Percentiles rank a stretch among this genome's conserved stretches.
These are phyloP conservation scores for Zangia roseola DNA, from an alignment of 768 basidiomycete species.

Conservation along the genomic window DNA sequence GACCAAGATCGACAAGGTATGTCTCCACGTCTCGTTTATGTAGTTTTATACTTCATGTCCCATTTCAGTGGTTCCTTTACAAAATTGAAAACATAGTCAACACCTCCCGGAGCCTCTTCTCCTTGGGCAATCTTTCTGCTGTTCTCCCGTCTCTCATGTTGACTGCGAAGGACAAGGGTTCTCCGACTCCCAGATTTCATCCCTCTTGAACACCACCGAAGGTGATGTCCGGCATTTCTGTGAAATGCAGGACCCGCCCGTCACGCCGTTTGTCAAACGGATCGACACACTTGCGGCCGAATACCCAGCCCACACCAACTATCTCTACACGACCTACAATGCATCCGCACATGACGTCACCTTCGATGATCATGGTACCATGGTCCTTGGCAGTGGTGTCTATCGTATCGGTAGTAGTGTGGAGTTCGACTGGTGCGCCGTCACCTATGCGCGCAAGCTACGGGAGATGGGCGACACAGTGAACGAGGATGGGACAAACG, in stretches of 20 bases:
- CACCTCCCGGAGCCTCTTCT: constrained; percentile 74
- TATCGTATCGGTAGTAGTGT: constrained; percentile 98
- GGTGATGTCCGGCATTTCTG: constrained; percentile 78
- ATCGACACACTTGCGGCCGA: constrained; percentile 99
- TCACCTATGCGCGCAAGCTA: constrained; percentile 92
- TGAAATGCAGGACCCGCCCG: constrained; percentile 65
- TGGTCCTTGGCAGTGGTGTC: constrained; percentile 97
- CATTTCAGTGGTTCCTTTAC: constrained; percentile 88
- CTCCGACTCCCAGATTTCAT: constrained; percentile 89
- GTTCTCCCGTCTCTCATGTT: constrained; percentile 77
- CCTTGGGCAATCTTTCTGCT: constrained; percentile 63
- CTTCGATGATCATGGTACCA: constrained; percentile 96
- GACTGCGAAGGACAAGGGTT: constrained; percentile 94
- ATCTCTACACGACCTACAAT: constrained; percentile 99
- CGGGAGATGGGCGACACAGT: constrained; percentile 69
- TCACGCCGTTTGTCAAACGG: constrained; percentile 97
- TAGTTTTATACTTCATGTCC: not conserved
- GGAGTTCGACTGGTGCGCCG: constrained; percentile 99
- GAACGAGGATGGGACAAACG: constrained; percentile 12
- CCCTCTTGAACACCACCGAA: constrained; percentile 72
- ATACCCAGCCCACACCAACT: constrained; percentile 98
- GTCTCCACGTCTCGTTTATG: too few relatives aligned
- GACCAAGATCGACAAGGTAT: constrained; percentile 96
- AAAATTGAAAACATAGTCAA: constrained; percentile 99
- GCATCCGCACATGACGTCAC: constrained; percentile 93